phyloP scores from a whole-genome alignment of 2,329 filamentous ascomycete species.

The Fusarium vanettenii region DNA sequence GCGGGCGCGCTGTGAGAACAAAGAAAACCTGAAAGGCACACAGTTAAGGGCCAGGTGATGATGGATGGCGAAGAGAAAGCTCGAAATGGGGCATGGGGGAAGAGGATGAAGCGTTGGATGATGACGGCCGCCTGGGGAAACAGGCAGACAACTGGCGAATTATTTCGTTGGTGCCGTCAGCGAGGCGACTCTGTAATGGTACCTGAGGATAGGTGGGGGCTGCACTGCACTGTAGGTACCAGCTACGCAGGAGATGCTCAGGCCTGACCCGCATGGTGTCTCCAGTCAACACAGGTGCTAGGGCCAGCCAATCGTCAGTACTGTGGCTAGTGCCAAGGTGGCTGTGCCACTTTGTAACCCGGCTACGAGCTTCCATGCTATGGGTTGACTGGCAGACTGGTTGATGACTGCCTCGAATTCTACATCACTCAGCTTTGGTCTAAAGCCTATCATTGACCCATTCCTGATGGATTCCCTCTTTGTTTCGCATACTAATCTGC shows the following conservation, averaged over 20 bases:
- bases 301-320: neutral
- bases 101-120: constrained; percentile 34
- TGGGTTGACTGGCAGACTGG: neutral
- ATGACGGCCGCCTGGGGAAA: constrained; percentile 31
- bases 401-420: neutral
- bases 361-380: neutral
- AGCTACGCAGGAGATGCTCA: neutral
- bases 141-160: constrained; percentile 26
- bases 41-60: constrained; percentile 29
- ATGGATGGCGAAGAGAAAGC: constrained; percentile 31
- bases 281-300: neutral
- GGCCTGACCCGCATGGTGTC: neutral
- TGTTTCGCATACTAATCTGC: neutral
- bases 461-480: neutral
- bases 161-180: constrained; percentile 28
- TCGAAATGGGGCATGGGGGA: constrained; percentile 30
- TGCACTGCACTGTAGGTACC: neutral
- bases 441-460: neutral
- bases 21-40: constrained; percentile 24
- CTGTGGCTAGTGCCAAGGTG: neutral
- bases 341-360: neutral
- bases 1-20: constrained; percentile 20
- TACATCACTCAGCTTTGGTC: neutral
- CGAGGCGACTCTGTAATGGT: constrained; percentile 22
- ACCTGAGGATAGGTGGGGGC: neutral